Evolutionary conservation across 1,284 basidiomycete species (phyloP), one percentile per base, ranked within the genome.

Genomic region (Papiliotrema flavescens): DNA sequence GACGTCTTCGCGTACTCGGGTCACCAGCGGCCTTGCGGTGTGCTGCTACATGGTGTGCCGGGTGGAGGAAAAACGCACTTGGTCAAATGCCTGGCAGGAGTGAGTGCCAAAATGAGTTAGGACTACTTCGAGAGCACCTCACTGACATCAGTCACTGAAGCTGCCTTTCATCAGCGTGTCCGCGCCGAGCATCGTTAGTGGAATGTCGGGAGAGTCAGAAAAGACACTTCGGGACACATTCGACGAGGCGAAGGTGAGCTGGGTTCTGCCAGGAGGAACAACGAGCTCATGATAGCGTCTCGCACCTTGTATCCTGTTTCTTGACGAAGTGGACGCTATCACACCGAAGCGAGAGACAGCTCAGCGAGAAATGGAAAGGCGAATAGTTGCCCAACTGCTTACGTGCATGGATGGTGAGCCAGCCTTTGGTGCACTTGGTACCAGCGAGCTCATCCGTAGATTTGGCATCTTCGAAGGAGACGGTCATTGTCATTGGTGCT

Each of bases 311-410:
- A 78, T 97, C 2, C 76, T 96, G 3, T 97, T 97, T 77, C 89
- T 97, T 47, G 95, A 98, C 74, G 95, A 98, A 74, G 96, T 98
- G 35, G 95, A 98, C 68, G 92, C 95, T 6, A 96, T 98, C 63
- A 98, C 94, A 1, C 92, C 92, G 0, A 98, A 98, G 77, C 81
- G 95, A 57, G 95, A 98, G 78, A 98, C 89, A 60, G 95, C 95
- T 0, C 92, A 95, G 69, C 80, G 95, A 58, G 95, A 98, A 78
- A 98, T 98, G 95, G 95, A 98, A 69, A 80, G 94, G 41, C 82
- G 95, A 8, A 98, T 98, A 56, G 95, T 98, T 8, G 95, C 93
- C 0, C 95, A 98, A 75, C 89, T 98, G 52, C 78, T 98, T 49
- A 98, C 95, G 0, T 98, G 93, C 76, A 94, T 98, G 86, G 95